A percentile compares a stretch with the other conserved stretches of the same genome.
phyloP scores from a whole-genome alignment of 495 filamentous ascomycete species.

The Gamarada debralockiae region DNA sequence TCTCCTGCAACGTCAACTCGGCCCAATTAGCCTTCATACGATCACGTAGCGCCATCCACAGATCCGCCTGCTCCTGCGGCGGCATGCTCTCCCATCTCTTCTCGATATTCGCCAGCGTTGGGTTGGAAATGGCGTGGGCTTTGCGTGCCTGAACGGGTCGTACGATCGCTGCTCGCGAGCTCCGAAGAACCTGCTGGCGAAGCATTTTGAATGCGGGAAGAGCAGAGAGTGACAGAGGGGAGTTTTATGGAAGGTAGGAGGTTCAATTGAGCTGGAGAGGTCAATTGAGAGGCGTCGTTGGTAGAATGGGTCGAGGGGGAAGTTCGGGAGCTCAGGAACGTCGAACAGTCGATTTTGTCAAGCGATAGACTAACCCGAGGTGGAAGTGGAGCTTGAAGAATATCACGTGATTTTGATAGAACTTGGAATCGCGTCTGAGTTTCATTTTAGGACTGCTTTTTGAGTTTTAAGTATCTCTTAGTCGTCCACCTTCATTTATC shows the following conservation, averaged over 20 bases:
- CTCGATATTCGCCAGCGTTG: slow-evolving; percentile 95
- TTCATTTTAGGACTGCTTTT: no score
- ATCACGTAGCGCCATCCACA: slow-evolving; percentile 97
- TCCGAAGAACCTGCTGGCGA: neutral
- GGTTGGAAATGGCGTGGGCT: slow-evolving; percentile 92
- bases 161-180: slow-evolving; percentile 33
- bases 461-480: no score
- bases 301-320: neutral
- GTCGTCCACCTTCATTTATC: no score
- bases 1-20: slow-evolving; percentile 90
- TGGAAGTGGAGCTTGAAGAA: neutral
- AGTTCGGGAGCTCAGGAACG: no score
- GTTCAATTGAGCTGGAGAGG: neutral
- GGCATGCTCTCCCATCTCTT: slow-evolving; percentile 98
- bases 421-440: no score
- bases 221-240: slow-evolving; percentile 1
- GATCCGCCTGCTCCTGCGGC: slow-evolving; percentile 95
- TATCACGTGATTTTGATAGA: no score
- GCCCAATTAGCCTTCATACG: slow-evolving; percentile 97
- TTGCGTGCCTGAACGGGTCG: slow-evolving; percentile 41
- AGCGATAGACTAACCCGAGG: no score
- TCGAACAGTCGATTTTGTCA: no score
- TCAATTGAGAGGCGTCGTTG: slow-evolving; percentile 5
- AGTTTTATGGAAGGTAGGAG: neutral
- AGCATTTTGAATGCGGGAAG: slow-evolving; percentile 2